phyloP scores from a whole-genome alignment of 352 stramenopile species.

The Phytophthora pseudosyringae region DNA sequence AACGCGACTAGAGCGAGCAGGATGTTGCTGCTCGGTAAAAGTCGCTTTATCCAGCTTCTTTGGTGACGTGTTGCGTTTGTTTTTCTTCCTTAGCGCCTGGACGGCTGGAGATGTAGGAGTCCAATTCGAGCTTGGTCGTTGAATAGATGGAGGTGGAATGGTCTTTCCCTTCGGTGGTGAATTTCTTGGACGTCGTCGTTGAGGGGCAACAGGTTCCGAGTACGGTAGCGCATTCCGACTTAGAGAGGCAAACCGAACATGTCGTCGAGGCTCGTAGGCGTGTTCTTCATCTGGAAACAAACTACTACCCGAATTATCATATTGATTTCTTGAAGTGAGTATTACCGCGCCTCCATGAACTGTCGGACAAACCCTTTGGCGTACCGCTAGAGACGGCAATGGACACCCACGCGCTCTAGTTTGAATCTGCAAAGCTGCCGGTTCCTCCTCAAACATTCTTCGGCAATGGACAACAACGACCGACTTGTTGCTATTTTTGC shows the following conservation, averaged over 20 bases:
- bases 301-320: background rate
- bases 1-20: background rate
- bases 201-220: background rate
- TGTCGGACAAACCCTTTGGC: too few species aligned
- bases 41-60: background rate
- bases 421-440: too few species aligned
- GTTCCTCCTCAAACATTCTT: too few species aligned
- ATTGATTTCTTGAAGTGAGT: too few species aligned
- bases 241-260: slow-evolving; percentile 23
- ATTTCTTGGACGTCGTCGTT: background rate
- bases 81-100: slow-evolving; percentile 16
- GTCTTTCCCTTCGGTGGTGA: slow-evolving; percentile 8
- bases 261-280: slow-evolving; percentile 18
- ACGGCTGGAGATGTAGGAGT: slow-evolving; percentile 12
- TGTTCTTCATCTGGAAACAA: slow-evolving; percentile 35
- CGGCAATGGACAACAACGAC: too few species aligned
- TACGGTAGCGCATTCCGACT: slow-evolving; percentile 18
- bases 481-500: too few species aligned
- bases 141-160: background rate
- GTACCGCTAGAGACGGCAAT: too few species aligned
- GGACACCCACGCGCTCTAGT: too few species aligned
- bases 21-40: too few species aligned
- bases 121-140: background rate
- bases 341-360: too few species aligned
- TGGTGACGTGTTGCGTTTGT: background rate